These are phyloP conservation scores for Exutisphaerella laricina DNA, from an alignment of 2,329 filamentous ascomycete genomes.

Conservation along the genomic window DNA sequence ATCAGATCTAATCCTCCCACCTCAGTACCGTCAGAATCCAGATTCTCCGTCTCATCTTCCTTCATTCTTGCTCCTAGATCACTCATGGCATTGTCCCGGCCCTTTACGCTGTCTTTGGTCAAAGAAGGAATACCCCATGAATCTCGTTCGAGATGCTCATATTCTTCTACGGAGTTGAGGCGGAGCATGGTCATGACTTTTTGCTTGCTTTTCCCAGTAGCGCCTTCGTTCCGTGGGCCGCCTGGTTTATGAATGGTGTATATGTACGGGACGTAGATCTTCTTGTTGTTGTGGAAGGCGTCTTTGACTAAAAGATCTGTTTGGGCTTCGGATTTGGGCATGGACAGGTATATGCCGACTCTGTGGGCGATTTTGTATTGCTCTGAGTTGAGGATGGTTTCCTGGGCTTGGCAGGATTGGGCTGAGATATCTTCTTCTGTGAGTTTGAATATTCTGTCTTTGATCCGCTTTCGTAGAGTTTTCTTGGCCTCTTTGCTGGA, in stretches of 20 bases:
- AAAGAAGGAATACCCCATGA: conserved; percentile 95
- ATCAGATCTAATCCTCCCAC: conserved; percentile 67
- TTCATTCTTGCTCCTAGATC: too few relatives aligned
- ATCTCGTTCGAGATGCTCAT: conserved; percentile 68
- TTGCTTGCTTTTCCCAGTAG: conserved; percentile 36
- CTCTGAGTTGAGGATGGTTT: conserved; percentile 58
- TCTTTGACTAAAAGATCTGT: conserved; percentile 77
- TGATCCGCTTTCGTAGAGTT: conserved; percentile 66
- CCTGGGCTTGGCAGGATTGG: conserved; percentile 68
- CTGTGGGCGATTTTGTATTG: conserved; percentile 70
- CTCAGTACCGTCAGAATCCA: conserved; percentile 26
- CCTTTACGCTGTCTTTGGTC: conserved; percentile 56
- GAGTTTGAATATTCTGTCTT: conserved; percentile 57
- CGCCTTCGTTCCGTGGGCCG: conserved; percentile 3
- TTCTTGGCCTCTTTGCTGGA: conserved; percentile 55
- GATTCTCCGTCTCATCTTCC: too few relatives aligned
- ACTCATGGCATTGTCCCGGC: conserved; percentile 68
- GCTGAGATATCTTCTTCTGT: conserved; percentile 55
- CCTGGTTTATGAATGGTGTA: too few relatives aligned
- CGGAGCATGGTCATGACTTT: conserved; percentile 94
- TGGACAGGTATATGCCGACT: conserved; percentile 86
- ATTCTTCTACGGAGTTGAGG: conserved; percentile 67
- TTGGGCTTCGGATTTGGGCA: conserved; percentile 81
- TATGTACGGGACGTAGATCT: conserved; percentile 88
- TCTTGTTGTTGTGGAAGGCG: conserved; percentile 70